A percentile compares a stretch with the other conserved stretches of the same genome.
These are phyloP conservation scores for Mimosa pudica DNA, from an alignment of 306 rosid genomes.

Conservation along the genomic window DNA sequence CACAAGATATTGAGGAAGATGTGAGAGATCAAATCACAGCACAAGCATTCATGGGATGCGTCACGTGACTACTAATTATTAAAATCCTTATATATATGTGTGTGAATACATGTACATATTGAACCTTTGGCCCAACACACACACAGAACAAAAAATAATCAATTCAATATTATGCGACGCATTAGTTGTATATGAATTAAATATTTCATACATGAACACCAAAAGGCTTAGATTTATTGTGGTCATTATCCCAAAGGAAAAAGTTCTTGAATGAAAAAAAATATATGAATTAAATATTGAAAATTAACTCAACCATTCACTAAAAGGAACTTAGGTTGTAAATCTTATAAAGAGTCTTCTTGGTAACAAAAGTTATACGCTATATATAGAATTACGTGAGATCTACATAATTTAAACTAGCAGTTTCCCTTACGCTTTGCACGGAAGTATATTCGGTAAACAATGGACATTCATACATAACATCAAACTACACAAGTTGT, in stretches of 20 bases:
- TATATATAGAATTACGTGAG: no score
- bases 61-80: conserved; percentile 1
- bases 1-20: not conserved
- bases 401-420: not conserved
- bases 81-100: not conserved
- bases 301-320: not conserved
- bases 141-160: no score
- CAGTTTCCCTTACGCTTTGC: no score
- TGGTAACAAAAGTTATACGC: not conserved
- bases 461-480: no score
- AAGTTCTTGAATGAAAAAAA: not conserved
- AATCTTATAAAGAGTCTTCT: not conserved
- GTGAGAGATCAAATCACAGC: not conserved
- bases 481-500: no score
- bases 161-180: not conserved
- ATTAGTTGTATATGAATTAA: not conserved
- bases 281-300: not conserved
- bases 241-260: not conserved
- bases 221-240: not conserved
- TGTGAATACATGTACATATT: no score
- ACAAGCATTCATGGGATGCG: not conserved
- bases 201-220: no score
- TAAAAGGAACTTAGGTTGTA: not conserved
- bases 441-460: no score
- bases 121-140: not conserved